A percentile compares a stretch with the other conserved stretches of the same genome.
Evolutionary conservation across 495 filamentous ascomycete genomes (phyloP).

Genomic region (Tuber magnatum): DNA sequence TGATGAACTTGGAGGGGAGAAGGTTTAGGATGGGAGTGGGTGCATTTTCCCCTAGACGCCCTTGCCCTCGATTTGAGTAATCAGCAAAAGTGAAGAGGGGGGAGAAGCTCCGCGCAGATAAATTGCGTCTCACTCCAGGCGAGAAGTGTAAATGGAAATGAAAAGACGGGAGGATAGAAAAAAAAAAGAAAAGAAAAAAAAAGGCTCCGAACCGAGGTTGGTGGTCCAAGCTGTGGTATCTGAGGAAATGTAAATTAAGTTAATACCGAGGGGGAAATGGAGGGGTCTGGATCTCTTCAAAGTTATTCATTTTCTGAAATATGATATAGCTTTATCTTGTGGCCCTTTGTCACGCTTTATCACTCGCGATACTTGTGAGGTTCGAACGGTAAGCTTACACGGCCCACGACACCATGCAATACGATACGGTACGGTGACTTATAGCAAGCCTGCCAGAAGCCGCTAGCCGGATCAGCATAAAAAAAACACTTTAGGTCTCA

Average conservation of each 20-base stretch:
- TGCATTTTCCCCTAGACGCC: background rate
- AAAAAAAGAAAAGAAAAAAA: background rate
- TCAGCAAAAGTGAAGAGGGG: background rate
- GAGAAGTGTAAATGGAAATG: background rate
- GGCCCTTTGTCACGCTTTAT: background rate
- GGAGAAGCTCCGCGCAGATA: background rate
- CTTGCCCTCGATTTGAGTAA: background rate
- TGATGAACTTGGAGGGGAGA: background rate
- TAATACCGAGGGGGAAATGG: background rate
- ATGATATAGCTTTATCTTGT: background rate
- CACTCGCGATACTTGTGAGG: background rate
- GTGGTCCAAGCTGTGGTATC: background rate
- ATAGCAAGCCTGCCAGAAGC: too few species aligned
- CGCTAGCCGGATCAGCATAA: too few species aligned
- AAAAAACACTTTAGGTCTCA: too few species aligned
- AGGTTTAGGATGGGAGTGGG: background rate
- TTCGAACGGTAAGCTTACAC: too few species aligned
- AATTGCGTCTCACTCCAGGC: background rate
- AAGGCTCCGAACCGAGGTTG: background rate
- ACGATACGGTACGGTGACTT: too few species aligned
- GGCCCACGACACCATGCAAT: too few species aligned
- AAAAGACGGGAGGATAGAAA: background rate
- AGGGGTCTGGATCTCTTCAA: background rate
- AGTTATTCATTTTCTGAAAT: background rate
- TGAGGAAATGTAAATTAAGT: background rate